Percentiles rank a stretch among this genome's conserved stretches.
phyloP scores from a whole-genome alignment of 2,329 filamentous ascomycete genomes.

The Reticulascus tulasneorum region DNA sequence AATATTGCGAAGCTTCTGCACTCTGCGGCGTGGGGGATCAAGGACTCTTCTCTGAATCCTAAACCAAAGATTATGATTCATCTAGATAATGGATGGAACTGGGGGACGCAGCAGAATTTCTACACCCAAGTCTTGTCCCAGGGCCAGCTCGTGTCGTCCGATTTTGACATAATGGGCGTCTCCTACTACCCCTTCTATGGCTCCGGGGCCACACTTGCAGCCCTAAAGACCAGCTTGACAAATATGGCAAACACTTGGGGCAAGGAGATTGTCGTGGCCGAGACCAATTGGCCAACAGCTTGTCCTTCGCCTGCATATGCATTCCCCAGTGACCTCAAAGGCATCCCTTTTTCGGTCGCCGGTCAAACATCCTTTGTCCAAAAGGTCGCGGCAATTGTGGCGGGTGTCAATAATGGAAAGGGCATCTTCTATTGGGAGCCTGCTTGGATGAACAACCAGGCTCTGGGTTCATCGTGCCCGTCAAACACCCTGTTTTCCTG shows the following conservation, averaged over 20 bases:
- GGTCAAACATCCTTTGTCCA: slow-evolving; percentile 62
- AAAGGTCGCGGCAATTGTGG: slow-evolving; percentile 53
- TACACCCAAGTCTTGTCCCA: slow-evolving; percentile 54
- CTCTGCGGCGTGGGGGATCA: slow-evolving; percentile 60
- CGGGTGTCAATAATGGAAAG: slow-evolving; percentile 46
- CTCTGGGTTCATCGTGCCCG: slow-evolving; percentile 60
- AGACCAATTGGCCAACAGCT: slow-evolving; percentile 65
- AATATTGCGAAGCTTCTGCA: slow-evolving; percentile 64
- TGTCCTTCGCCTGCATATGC: slow-evolving; percentile 55
- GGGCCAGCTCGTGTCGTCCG: slow-evolving; percentile 44
- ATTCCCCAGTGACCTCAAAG: slow-evolving; percentile 57
- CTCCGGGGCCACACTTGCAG: slow-evolving; percentile 51
- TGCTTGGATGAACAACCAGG: slow-evolving; percentile 64
- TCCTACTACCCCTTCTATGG: slow-evolving; percentile 73
- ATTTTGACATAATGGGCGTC: slow-evolving; percentile 70
- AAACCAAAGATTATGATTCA: slow-evolving; percentile 71
- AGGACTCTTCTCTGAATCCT: slow-evolving; percentile 52
- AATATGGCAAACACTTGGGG: slow-evolving; percentile 59
- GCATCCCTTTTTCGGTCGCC: slow-evolving; percentile 57
- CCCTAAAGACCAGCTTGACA: slow-evolving; percentile 49
- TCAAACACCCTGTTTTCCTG: slow-evolving; percentile 60
- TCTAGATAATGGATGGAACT: slow-evolving; percentile 72
- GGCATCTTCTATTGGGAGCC: slow-evolving; percentile 75
- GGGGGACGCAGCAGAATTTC: slow-evolving; percentile 61
- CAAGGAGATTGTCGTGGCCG: slow-evolving; percentile 65